Evolutionary conservation across 2,329 filamentous ascomycete species (phyloP), one percentile per base, ranked within the genome.

Genomic region (Fusarium acutatum): DNA sequence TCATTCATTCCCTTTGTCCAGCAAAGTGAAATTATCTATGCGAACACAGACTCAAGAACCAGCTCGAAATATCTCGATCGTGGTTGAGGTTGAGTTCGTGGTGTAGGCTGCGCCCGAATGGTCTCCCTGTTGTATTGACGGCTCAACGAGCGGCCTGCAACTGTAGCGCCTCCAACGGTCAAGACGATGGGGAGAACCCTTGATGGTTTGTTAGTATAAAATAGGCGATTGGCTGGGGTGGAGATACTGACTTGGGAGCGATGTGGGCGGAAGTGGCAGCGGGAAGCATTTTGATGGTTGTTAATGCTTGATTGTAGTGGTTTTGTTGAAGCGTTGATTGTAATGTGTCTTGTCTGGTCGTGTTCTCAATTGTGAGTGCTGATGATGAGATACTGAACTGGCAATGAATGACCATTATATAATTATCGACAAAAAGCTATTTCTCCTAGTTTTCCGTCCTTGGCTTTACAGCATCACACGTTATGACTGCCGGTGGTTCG

Each of bases 41-140:
- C 72, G 50, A 77, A 77, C 10, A 77, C 66, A 3, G 74, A 77
- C 28, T 77, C 75, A 12, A 77, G 67, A 22, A 77, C 71, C 13
- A 61, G 37, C 26, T 74, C 61, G 18, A 77, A 67, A 32, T 66
- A 77, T 56, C 52, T 63, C 3, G 74, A 65, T 53, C 61, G 65
- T 54, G 74, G 52, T 53, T 65, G 52, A 11, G 65, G 13, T n/a
- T 28, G 22, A 24, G 38, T 41, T 14, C 20, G 66, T 47, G 52
- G 34, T 6, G 59, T 38, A 17, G 67, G 37, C 18, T 58, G 59
- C 47, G 41, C 37, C 26, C 60, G 65, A 1, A 37, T 35, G 5
- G 69, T 67, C 26, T 64, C 64, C 35, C 56, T 61, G 15, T 57
- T 67, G 70, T 71, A 61, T n/a, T 70, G 69, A n/a, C 46, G 69